phyloP scores from a whole-genome alignment of 2,329 filamentous ascomycete genomes.

The Coleophoma cylindrospora region DNA sequence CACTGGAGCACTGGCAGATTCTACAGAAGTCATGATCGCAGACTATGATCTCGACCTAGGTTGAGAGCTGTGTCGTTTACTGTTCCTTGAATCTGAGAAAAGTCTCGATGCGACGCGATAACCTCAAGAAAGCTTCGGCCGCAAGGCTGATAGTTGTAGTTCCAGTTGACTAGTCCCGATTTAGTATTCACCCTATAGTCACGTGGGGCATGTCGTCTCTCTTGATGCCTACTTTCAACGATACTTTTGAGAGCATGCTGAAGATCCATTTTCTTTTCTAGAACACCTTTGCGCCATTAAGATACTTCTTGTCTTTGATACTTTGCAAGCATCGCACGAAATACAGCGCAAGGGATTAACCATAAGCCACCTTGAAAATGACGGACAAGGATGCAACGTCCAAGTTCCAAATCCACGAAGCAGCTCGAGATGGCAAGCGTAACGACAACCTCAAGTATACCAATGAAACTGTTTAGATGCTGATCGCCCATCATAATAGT shows the following conservation, averaged over 20 bases:
- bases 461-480: slow-evolving; percentile 11
- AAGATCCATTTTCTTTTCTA: too few species aligned
- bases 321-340: not conserved
- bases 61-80: too few species aligned
- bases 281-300: too few species aligned
- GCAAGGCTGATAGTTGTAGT: slow-evolving; percentile 8
- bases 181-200: too few species aligned
- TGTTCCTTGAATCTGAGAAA: not conserved
- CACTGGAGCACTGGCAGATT: slow-evolving; percentile 4
- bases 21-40: not conserved
- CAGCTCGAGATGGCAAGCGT: slow-evolving; percentile 81
- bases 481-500: slow-evolving; percentile 39
- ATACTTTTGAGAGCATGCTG: too few species aligned
- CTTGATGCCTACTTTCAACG: too few species aligned
- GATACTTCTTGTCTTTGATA: not conserved
- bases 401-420: slow-evolving; percentile 82
- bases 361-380: not conserved
- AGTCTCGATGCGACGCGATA: not conserved
- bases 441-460: slow-evolving; percentile 19
- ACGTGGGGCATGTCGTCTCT: too few species aligned
- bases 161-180: too few species aligned
- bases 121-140: not conserved
- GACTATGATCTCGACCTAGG: not conserved
- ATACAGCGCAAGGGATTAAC: not conserved
- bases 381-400: slow-evolving; percentile 34